Conservation (phyloP, 176 grass and related monocot genomes). For the Zea mays region DNA sequence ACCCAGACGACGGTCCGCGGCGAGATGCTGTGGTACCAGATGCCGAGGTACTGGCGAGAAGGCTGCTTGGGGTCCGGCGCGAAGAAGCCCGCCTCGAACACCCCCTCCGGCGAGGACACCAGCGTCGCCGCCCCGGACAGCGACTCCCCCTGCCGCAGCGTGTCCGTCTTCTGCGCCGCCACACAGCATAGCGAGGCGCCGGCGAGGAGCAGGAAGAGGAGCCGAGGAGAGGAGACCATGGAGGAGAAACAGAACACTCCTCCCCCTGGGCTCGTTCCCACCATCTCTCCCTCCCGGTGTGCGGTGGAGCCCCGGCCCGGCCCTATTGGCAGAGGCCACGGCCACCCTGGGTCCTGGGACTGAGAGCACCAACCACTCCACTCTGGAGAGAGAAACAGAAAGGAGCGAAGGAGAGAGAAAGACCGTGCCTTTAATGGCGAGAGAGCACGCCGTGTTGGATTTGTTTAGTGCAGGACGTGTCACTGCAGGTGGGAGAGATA, state of each 20-base stretch:
- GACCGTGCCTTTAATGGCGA: background rate
- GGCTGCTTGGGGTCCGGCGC: constrained; percentile 41
- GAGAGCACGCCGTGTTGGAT: background rate
- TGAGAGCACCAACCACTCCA: constrained; percentile 34
- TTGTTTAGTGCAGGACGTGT: constrained; percentile 35
- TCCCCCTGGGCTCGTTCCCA: background rate
- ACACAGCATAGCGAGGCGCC: background rate
- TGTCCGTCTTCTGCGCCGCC: constrained; percentile 35
- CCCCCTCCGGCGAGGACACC: constrained; percentile 47
- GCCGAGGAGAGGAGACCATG: constrained; percentile 27
- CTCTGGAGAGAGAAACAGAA: background rate
- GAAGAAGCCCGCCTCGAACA: constrained; percentile 80
- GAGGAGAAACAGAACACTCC: constrained; percentile 8
- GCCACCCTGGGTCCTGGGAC: constrained; percentile 21
- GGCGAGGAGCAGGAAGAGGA: constrained; percentile 26
- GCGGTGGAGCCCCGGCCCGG: background rate
- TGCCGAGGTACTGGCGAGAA: constrained; percentile 54
- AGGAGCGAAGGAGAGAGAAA: background rate
- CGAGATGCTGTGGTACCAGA: constrained; percentile 61
- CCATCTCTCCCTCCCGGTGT: background rate
- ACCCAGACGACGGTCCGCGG: constrained; percentile 61
- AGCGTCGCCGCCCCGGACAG: constrained; percentile 48
- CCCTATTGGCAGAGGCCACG: background rate
- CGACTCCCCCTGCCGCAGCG: constrained; percentile 43
- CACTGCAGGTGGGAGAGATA: background rate